Percentiles rank a stretch among this genome's conserved stretches.
These are phyloP conservation scores for Nymphaea colorata DNA, from an alignment of 164 flowering plant genomes.

Conservation along the genomic window DNA sequence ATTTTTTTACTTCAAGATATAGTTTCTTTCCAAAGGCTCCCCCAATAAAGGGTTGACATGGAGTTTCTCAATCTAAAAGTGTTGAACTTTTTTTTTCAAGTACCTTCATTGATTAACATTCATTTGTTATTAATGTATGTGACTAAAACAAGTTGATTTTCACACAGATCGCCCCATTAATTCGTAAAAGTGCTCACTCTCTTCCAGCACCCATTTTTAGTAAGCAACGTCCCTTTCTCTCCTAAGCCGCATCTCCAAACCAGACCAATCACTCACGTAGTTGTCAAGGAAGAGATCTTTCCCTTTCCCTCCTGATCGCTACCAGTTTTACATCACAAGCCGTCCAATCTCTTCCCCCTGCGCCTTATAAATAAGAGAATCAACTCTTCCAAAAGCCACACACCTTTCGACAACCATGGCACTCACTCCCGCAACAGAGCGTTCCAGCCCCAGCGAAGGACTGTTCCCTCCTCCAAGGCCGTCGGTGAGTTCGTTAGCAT, in stretches of 20 bases:
- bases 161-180: background rate
- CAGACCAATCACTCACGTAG: background rate
- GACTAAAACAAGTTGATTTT: background rate
- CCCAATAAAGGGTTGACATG: too few relatives aligned
- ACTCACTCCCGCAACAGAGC: background rate
- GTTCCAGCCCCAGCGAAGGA: background rate
- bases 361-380: background rate
- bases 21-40: too few relatives aligned
- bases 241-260: background rate
- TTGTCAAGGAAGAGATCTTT: background rate
- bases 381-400: background rate
- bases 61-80: too few relatives aligned
- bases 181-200: background rate
- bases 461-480: background rate
- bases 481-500: background rate
- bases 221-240: background rate
- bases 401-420: background rate
- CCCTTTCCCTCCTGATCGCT: background rate
- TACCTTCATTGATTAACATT: too few relatives aligned
- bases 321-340: background rate
- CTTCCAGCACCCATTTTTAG: background rate
- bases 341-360: background rate
- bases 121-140: too few relatives aligned
- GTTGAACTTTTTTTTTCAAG: too few relatives aligned
- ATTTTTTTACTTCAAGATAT: too few relatives aligned